These are phyloP conservation scores for Xylaria telfairii DNA, from an alignment of 495 filamentous ascomycete species.

Conservation along the genomic window DNA sequence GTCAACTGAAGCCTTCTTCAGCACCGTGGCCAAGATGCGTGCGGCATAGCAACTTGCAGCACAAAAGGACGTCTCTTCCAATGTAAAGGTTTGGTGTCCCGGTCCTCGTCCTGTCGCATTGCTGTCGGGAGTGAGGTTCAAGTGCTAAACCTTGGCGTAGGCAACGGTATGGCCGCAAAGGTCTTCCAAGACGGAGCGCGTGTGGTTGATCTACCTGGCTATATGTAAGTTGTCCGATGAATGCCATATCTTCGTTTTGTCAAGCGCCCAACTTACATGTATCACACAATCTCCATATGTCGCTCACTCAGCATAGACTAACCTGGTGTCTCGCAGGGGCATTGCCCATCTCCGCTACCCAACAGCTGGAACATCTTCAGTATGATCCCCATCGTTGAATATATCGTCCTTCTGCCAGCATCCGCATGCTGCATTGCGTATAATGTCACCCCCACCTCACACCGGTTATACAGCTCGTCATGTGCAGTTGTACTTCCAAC, in stretches of 20 bases:
- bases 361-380: constrained; percentile 82
- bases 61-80: constrained; percentile 83
- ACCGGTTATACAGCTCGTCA: neutral
- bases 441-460: too few relatives aligned
- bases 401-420: neutral
- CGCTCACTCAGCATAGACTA: neutral
- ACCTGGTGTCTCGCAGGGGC: constrained; percentile 64
- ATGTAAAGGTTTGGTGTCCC: constrained; percentile 69
- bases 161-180: constrained; percentile 89
- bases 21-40: constrained; percentile 88
- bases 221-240: constrained; percentile 38
- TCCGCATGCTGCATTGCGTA: neutral
- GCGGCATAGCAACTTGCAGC: constrained; percentile 82
- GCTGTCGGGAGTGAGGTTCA: neutral
- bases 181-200: constrained; percentile 82
- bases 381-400: constrained; percentile 22
- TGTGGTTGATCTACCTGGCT: constrained; percentile 77
- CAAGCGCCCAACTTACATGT: too few relatives aligned
- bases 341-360: constrained; percentile 90
- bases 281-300: too few relatives aligned
- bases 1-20: too few relatives aligned
- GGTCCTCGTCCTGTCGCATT: neutral
- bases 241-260: neutral
- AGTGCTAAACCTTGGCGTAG: constrained; percentile 5
- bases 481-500: too few relatives aligned